Evolutionary conservation across 305 asterid genomes (phyloP), one percentile per base, ranked within the genome.

Genomic region (Plantago rigida): DNA sequence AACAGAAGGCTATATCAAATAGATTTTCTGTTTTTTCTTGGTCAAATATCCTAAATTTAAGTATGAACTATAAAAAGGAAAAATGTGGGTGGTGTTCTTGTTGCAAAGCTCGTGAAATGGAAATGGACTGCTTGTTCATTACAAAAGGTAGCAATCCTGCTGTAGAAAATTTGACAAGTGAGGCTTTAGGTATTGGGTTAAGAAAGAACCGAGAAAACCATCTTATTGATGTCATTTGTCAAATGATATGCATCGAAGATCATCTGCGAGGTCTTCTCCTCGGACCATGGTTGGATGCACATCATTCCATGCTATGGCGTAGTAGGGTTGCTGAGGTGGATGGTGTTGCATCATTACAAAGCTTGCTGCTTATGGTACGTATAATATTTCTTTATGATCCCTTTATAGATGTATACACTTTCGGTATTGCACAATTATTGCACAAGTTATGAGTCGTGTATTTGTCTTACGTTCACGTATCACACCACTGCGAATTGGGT

Each of bases 61-160:
- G 62, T 34, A 67, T 63, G 64, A 78, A 69, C 71, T 65, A 68
- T 59, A 72, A 79, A 75, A 87, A 82, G 77, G 98, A 91, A 78
- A 79, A 71, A 64, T 91, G 98, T 77, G 98, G 98, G 56, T 91
- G 98, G 98, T 91, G 98, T 77, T 74, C 79, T 73, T 69, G 80
- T 69, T 91, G 98, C 79, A 79, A 77, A 78, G 73, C 44, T 69
- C 88, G 87, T 60, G 94, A 82, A 65, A 75, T 78, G 31, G 95
- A 71, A 69, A 75, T 69, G 70, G 85, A 86, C 56, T 91, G 98
- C 88, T 75, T 91, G 71, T 78, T 84, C 71, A 45, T 69, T 17
- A 68, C 78, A 83, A 84, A 75, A 75, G 78, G 63, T 59, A 68
- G 60, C 59, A 60, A 71, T 68, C 85, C 88, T 73, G 70, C 70